Evolutionary conservation across 768 basidiomycete genomes (phyloP), one percentile per base, ranked within the genome.

Genomic region (Suillus lakei): DNA sequence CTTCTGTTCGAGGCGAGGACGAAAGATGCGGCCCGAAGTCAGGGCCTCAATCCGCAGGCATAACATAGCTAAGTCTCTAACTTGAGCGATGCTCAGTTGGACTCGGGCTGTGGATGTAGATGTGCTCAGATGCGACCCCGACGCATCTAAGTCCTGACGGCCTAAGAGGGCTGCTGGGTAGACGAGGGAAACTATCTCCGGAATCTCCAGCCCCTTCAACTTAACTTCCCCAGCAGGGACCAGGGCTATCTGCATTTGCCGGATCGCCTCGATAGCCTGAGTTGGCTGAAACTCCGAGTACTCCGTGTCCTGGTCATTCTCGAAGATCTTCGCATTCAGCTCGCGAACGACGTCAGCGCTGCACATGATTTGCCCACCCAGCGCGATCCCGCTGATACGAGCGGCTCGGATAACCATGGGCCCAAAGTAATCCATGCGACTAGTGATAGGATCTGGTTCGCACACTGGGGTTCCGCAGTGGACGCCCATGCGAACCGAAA

Each of bases 341-440:
- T 97, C 96, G 63, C 89, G 86, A 61, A 95, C 83, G 69, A 96
- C 89, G 64, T 98, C 95, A 4, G 88, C 85, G 72, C 93, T 95
- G 72, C 93, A 91, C 87, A 92, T 91, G 73, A 99, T 93, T 76
- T 99, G 95, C 0, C 98, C 98, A 8, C 98, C 98, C 10, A 88
- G 87, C 0, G 98, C 96, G 64, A 82, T 86, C 26, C 90, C 88
- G 66, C 83, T 87, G 71, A 99, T 93, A 46, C 97, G 86, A 6
- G 97, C 89, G 0, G 96, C 85, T 38, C 96, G 92, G 77, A 98
- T 99, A 69, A 97, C 95, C 88, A 98, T 94, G 1, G 95, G 91
- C 0, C 96, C 96, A 71, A 97, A 93, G 78, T 99, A 99, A 76
- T 99, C 97, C 98, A 99, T 99, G 53, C 98, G 91, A 65, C 89